Percentiles rank a stretch among this genome's conserved stretches.
Evolutionary conservation across 1,139 yeast species (phyloP).

Genomic region (Wickerhamiella pararugosa): DNA sequence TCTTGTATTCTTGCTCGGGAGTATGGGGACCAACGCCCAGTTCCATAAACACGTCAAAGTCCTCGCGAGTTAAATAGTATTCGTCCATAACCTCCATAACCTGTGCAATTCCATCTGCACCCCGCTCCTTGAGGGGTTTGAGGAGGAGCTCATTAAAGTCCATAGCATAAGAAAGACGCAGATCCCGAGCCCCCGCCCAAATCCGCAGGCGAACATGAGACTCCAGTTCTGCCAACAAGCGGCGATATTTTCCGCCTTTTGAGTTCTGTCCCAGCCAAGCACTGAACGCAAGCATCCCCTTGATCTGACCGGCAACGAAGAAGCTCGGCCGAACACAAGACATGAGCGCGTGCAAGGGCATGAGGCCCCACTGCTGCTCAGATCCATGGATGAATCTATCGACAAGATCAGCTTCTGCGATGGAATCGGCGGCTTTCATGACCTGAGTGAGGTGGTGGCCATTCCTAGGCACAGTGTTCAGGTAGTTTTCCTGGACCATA

Average conservation of each 20-base stretch:
- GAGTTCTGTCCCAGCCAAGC: conserved; percentile 88
- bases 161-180: conserved; percentile 68
- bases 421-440: conserved; percentile 72
- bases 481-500: conserved; percentile 91
- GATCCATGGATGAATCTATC: conserved; percentile 74
- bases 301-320: conserved; percentile 55
- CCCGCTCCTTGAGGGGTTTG: conserved; percentile 38
- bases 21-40: conserved; percentile 51
- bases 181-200: conserved; percentile 57
- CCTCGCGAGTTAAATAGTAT: conserved; percentile 75
- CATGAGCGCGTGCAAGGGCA: conserved; percentile 84
- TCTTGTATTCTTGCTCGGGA: conserved; percentile 33
- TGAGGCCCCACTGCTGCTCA: conserved; percentile 89
- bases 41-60: conserved; percentile 79
- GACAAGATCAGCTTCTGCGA: conserved; percentile 66
- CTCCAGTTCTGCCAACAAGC: conserved; percentile 75
- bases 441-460: conserved; percentile 36
- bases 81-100: conserved; percentile 63
- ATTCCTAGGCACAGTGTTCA: conserved; percentile 41
- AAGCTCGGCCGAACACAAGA: conserved; percentile 76
- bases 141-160: conserved; percentile 41
- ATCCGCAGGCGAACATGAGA: conserved; percentile 74
- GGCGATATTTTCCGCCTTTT: conserved; percentile 58
- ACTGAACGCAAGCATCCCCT: conserved; percentile 64
- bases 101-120: conserved; percentile 47